Conservation (phyloP, 78 protist genomes). For the Dictyostelium intermedium region DNA sequence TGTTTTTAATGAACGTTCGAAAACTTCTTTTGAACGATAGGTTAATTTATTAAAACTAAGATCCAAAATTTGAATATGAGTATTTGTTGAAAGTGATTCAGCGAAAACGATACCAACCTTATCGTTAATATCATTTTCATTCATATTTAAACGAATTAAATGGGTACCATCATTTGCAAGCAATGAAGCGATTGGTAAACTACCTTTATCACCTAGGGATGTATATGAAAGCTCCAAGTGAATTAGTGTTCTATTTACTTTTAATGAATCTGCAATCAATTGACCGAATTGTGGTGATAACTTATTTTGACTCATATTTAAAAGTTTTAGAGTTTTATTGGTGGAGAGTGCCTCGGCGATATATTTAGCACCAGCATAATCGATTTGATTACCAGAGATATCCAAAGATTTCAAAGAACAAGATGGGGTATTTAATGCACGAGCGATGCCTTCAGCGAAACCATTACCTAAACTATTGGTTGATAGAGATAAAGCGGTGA, state of each 20-base stretch:
- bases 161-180: neutral
- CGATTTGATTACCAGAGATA: constrained; percentile 32
- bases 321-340: constrained; percentile 11
- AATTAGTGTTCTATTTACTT: neutral
- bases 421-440: neutral
- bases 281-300: constrained; percentile 32
- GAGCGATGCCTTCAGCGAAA: constrained; percentile 20
- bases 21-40: constrained; percentile 19
- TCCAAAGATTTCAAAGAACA: constrained; percentile 2
- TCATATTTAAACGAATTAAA: constrained; percentile 14
- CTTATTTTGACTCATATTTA: constrained; percentile 46
- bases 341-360: neutral
- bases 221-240: constrained; percentile 45
- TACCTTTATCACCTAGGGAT: constrained; percentile 22
- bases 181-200: constrained; percentile 7
- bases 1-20: constrained; percentile 9
- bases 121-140: constrained; percentile 37
- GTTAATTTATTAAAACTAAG: constrained; percentile 35
- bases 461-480: constrained; percentile 27
- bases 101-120: constrained; percentile 18
- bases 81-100: neutral
- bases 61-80: constrained; percentile 17
- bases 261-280: constrained; percentile 19
- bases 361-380: constrained; percentile 35
- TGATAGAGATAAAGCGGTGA: constrained; percentile 39